phyloP scores from a whole-genome alignment of 495 filamentous ascomycete genomes.

The Talaromyces wortmannii region DNA sequence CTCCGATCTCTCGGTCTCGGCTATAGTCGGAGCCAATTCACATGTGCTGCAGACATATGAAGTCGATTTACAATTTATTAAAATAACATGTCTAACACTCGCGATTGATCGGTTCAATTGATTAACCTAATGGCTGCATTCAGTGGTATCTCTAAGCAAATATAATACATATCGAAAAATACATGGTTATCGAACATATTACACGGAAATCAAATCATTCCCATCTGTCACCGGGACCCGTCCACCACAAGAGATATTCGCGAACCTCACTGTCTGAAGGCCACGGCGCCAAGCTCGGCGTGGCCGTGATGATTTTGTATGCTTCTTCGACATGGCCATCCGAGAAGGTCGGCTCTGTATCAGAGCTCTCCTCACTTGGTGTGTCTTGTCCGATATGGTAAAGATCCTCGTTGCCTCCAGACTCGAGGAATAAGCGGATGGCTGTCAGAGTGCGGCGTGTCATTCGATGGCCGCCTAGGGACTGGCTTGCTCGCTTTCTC shows the following conservation, averaged over 20 bases:
- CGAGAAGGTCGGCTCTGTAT: conserved; percentile 5
- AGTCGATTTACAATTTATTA: no score
- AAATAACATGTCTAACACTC: no score
- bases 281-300: conserved; percentile 45
- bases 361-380: not conserved
- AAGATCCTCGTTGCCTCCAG: conserved; percentile 3
- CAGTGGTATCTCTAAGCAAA: not conserved
- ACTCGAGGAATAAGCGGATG: conserved; percentile 46
- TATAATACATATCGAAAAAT: not conserved
- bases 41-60: no score
- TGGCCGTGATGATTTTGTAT: conserved; percentile 37
- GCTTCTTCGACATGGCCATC: conserved; percentile 25
- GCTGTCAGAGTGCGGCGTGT: conserved; percentile 45
- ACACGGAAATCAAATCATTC: not conserved
- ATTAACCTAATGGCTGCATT: not conserved
- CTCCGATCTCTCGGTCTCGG: not conserved
- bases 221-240: conserved; percentile 2
- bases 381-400: not conserved
- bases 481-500: conserved; percentile 29
- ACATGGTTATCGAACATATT: not conserved
- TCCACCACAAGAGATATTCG: conserved; percentile 26
- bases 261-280: conserved; percentile 44
- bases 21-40: no score
- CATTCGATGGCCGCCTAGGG: conserved; percentile 31
- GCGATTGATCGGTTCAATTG: not conserved